Evolutionary conservation across 306 rosid species (phyloP), one percentile per base, ranked within the genome.

Genomic region (Sphenostylis stenocarpa): DNA sequence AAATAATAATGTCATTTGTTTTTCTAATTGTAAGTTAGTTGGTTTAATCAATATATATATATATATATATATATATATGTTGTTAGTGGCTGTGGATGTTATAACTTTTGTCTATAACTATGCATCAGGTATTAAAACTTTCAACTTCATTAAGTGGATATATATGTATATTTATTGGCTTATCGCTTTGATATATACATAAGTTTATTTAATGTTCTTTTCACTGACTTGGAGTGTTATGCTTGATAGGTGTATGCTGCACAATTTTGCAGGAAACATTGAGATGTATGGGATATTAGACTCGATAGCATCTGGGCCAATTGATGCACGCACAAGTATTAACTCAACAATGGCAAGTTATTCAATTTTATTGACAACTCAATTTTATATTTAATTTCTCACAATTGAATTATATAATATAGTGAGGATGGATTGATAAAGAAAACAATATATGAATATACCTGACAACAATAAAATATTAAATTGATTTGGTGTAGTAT

Each of bases 201-300:
- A 34, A 41, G 29, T 63, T 11, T 38, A 77, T 71, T 47, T 47
- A 48, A 21, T 74, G 49, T 72, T 33, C 70, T 76, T 74, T 69
- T 64, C 15, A 70, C 64, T 73, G 64, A 81, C 29, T 34, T 33
- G 57, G 48, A 28, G 7, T 53, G n/a, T 81, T 79, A 60, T 83
- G 68, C 68, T 73, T 28, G 73, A 49, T 97, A 93, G 96, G 98
- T 91, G 98, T 76, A 93, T 93, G 98, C 89, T 93, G 80, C 98
- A 93, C 88, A 93, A 93, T 75, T 91, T 93, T 79, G 97, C 98
- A 29, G 98, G 96, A 84, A 91, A 93, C 15, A 44, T 87, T 69
- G 96, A 91, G 87, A 93, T 93, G 98, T 91, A 91, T 65, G 98
- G 97, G 41, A 66, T 88, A 78, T 81, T 93, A 77, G 96, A 91